Evolutionary conservation across 2,329 filamentous ascomycete genomes (phyloP).

Genomic region (Phyllosticta ampelicida): DNA sequence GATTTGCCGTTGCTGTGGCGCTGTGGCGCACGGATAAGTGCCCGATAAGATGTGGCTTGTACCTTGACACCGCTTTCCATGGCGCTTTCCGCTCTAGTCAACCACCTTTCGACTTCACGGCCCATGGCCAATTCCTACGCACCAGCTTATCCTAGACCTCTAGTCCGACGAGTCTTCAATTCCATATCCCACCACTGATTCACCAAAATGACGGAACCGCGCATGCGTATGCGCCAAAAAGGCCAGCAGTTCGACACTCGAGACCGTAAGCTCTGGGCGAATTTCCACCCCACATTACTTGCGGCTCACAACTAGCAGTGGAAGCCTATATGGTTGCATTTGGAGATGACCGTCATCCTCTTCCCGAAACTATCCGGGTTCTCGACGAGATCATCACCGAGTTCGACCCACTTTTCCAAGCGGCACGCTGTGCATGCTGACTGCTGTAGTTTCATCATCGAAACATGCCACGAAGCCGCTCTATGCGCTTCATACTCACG

Average conservation of each 20-base stretch:
- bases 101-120: background rate
- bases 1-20: background rate
- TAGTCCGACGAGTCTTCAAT: background rate
- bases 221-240: slow-evolving; percentile 37
- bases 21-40: background rate
- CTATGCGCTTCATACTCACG: slow-evolving; percentile 75
- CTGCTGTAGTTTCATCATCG: slow-evolving; percentile 65
- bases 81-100: background rate
- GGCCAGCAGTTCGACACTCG: slow-evolving; percentile 35
- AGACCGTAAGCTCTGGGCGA: slow-evolving; percentile 25
- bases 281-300: background rate
- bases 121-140: background rate
- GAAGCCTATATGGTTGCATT: slow-evolving; percentile 66
- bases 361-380: slow-evolving; percentile 73
- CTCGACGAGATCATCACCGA: slow-evolving; percentile 95
- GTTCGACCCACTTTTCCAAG: slow-evolving; percentile 14
- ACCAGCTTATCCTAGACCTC: background rate
- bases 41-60: background rate
- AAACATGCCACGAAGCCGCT: slow-evolving; percentile 82
- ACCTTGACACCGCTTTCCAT: background rate
- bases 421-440: background rate
- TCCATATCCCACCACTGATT: background rate
- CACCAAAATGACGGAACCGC: slow-evolving; percentile 36
- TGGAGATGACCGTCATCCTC: slow-evolving; percentile 66
- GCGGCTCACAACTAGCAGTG: slow-evolving; percentile 38